Conservation (phyloP, 208 protist species). For the Crithidia fasciculata region DNA sequence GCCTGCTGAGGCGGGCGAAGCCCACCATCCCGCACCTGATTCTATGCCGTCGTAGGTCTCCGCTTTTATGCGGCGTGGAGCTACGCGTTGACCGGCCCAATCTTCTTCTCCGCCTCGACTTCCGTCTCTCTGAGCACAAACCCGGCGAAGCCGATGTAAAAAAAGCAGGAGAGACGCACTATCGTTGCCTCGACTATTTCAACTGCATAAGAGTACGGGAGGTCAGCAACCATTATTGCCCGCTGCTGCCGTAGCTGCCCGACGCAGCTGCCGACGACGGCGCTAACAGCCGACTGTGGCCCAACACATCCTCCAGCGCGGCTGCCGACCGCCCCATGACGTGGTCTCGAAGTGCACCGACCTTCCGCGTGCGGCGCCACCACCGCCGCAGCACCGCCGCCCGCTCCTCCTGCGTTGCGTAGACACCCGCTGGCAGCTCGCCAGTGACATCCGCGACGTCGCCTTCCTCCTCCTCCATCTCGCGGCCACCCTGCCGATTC, state of each 20-base stretch:
- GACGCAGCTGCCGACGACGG: slow-evolving; percentile 7
- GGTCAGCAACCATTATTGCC: not conserved
- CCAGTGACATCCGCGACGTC: slow-evolving; percentile 1
- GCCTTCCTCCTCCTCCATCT: slow-evolving; percentile 13
- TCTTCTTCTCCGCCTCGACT: too few species aligned
- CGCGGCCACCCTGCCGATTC: slow-evolving; percentile 6
- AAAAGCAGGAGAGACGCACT: not conserved
- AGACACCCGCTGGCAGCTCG: slow-evolving; percentile 15
- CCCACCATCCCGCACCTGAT: too few species aligned
- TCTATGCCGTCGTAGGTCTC: too few species aligned
- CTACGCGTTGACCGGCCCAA: too few species aligned
- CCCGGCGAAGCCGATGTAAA: not conserved
- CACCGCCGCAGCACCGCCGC: slow-evolving; percentile 28
- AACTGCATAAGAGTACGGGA: too few species aligned
- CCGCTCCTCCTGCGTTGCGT: slow-evolving; percentile 31
- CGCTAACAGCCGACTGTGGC: slow-evolving; percentile 22
- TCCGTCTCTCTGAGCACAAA: too few species aligned
- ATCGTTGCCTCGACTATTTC: too few species aligned
- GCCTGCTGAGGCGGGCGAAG: too few species aligned
- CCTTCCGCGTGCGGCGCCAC: slow-evolving; percentile 34
- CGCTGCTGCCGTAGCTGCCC: not conserved
- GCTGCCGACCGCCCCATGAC: slow-evolving; percentile 24
- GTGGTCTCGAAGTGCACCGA: slow-evolving; percentile 29
- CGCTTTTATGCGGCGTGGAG: too few species aligned
- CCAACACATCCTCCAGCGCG: slow-evolving; percentile 34